phyloP scores from a whole-genome alignment of 2,329 filamentous ascomycete species.

The Teratosphaeria pseudoeucalypti region DNA sequence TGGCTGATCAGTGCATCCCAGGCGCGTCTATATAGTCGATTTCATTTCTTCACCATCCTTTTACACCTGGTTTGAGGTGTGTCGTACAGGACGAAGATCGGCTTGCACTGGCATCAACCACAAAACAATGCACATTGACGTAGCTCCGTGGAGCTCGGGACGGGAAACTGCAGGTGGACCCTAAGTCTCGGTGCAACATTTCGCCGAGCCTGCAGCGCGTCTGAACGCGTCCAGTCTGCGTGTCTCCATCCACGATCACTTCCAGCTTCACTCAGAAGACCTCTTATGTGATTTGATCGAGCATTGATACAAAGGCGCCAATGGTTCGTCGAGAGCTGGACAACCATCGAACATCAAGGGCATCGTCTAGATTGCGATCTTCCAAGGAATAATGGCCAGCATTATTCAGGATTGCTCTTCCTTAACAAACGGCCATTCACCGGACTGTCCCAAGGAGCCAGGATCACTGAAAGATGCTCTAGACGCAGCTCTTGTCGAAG shows the following conservation, averaged over 20 bases:
- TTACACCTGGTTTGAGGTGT: not conserved
- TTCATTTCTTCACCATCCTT: not conserved
- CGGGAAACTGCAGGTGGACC: not conserved
- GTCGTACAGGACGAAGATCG: not conserved
- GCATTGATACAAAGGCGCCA: not conserved
- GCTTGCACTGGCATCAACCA: not conserved
- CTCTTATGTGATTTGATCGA: not conserved
- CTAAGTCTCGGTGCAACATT: not conserved
- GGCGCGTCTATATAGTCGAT: not conserved
- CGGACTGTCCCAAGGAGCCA: not conserved
- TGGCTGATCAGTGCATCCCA: not conserved
- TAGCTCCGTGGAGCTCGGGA: not conserved
- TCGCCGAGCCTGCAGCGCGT: not conserved
- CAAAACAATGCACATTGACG: not conserved
- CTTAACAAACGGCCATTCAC: not conserved
- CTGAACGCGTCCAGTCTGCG: not conserved
- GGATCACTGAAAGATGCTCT: constrained; percentile 32
- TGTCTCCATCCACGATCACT: not conserved
- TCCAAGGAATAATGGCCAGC: not conserved
- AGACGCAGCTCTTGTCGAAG: constrained; percentile 42
- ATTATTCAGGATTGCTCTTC: not conserved
- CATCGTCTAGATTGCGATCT: not conserved
- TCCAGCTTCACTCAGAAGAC: not conserved
- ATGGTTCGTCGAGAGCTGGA: not conserved
- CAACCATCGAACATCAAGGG: not conserved